These are phyloP conservation scores for Leavenworthia alabamica DNA, from an alignment of 345 rosid genomes.

Conservation along the genomic window DNA sequence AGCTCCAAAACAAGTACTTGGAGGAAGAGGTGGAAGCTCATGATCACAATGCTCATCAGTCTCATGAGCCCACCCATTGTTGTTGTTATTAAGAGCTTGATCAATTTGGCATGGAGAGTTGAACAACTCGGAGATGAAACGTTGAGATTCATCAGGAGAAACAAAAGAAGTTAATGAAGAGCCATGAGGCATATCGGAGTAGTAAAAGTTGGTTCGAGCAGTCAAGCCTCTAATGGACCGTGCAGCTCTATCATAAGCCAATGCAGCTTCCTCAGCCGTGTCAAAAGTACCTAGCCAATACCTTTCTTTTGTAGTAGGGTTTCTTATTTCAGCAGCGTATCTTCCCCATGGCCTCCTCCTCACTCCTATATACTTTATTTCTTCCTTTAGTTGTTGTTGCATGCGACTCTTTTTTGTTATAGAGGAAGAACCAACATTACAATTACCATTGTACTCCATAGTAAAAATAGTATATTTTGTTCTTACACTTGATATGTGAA, in stretches of 20 bases:
- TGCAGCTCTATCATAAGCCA: constrained; percentile 88
- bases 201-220: constrained; percentile 87
- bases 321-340: constrained; percentile 91
- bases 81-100: constrained; percentile 12
- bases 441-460: constrained; percentile 27
- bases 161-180: constrained; percentile 80
- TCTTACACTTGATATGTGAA: neutral
- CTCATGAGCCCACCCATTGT: constrained; percentile 36
- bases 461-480: neutral
- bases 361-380: constrained; percentile 71
- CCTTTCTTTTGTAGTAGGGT: constrained; percentile 85
- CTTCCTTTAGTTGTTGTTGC: constrained; percentile 28
- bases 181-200: constrained; percentile 77
- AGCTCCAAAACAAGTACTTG: constrained; percentile 47
- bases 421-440: constrained; percentile 44
- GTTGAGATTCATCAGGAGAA: constrained; percentile 76
- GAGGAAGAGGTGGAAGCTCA: constrained; percentile 90
- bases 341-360: constrained; percentile 95
- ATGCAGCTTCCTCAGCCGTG: constrained; percentile 86
- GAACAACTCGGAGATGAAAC: constrained; percentile 42
- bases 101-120: constrained; percentile 25
- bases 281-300: constrained; percentile 93
- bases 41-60: constrained; percentile 33
- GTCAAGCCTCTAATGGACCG: constrained; percentile 81
- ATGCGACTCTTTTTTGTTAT: constrained; percentile 50